These are phyloP conservation scores for Orbilia oligospora DNA, from an alignment of 2,329 filamentous ascomycete species.

Conservation along the genomic window DNA sequence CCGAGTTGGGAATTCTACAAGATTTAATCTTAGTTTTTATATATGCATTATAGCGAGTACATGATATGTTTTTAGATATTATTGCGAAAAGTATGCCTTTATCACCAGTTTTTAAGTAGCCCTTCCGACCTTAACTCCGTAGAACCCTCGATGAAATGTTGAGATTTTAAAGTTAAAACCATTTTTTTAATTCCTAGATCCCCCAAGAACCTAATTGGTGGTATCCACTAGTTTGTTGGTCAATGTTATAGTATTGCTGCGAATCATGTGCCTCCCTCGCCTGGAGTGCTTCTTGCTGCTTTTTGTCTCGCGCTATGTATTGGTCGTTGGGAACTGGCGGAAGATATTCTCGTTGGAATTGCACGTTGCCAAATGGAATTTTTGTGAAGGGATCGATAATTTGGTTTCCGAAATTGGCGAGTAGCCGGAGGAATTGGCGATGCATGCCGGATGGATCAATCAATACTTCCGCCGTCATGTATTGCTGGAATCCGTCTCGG, in stretches of 20 bases:
- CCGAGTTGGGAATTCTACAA: neutral
- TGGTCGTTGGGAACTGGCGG: conserved; percentile 36
- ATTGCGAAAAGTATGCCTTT: too few species aligned
- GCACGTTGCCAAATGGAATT: conserved; percentile 38
- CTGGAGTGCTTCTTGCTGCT: conserved; percentile 35
- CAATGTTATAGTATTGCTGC: neutral
- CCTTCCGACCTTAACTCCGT: neutral
- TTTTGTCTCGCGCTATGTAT: conserved; percentile 33
- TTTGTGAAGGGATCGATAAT: conserved; percentile 53
- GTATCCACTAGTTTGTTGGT: neutral
- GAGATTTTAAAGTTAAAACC: neutral
- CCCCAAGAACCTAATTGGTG: conserved; percentile 47
- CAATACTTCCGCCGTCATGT: conserved; percentile 42
- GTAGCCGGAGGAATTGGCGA: conserved; percentile 31
- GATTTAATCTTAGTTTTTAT: too few species aligned
- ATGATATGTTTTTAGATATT: too few species aligned
- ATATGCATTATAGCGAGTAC: too few species aligned
- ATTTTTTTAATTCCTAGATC: conserved; percentile 4
- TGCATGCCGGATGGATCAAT: conserved; percentile 52
- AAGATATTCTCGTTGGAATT: conserved; percentile 41
- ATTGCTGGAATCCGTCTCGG: conserved; percentile 49
- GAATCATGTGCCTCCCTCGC: conserved; percentile 4
- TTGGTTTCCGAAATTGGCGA: conserved; percentile 38
- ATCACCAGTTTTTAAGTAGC: neutral
- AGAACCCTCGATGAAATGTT: neutral